Conservation (phyloP, 129 eudicot species). For the Chrysanthemum makinoi region DNA sequence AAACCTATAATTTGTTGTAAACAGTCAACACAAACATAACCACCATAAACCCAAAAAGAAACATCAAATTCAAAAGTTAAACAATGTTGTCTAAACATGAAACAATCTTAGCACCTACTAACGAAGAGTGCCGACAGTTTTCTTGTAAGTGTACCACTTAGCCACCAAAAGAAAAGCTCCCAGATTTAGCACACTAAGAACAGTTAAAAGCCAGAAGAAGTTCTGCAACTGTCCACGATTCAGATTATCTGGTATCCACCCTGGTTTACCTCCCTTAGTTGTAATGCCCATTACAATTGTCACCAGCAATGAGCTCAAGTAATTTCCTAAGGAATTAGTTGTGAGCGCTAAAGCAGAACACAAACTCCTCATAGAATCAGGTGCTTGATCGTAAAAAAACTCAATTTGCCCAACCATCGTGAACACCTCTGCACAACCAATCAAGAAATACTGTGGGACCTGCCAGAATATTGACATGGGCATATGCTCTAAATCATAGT, state of each 20-base stretch:
- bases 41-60: no score
- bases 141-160: conserved; percentile 57
- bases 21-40: no score
- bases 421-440: conserved; percentile 71
- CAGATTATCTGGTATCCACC: conserved; percentile 80
- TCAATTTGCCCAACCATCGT: conserved; percentile 60
- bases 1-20: no score
- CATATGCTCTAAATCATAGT: conserved; percentile 25
- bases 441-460: conserved; percentile 64
- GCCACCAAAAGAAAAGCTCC: conserved; percentile 52
- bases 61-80: no score
- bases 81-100: no score
- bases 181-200: conserved; percentile 53
- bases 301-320: conserved; percentile 63
- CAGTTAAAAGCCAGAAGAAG: conserved; percentile 72
- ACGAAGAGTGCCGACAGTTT: conserved; percentile 37
- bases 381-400: conserved; percentile 77
- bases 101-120: no score
- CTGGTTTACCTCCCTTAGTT: conserved; percentile 50
- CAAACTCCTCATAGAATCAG: conserved; percentile 78
- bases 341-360: conserved; percentile 66
- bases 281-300: conserved; percentile 48
- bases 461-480: conserved; percentile 74
- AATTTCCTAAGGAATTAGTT: conserved; percentile 52
- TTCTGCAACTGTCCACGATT: conserved; percentile 59